Conservation (phyloP, 176 grass and related monocot genomes). For the Avena sativa region DNA sequence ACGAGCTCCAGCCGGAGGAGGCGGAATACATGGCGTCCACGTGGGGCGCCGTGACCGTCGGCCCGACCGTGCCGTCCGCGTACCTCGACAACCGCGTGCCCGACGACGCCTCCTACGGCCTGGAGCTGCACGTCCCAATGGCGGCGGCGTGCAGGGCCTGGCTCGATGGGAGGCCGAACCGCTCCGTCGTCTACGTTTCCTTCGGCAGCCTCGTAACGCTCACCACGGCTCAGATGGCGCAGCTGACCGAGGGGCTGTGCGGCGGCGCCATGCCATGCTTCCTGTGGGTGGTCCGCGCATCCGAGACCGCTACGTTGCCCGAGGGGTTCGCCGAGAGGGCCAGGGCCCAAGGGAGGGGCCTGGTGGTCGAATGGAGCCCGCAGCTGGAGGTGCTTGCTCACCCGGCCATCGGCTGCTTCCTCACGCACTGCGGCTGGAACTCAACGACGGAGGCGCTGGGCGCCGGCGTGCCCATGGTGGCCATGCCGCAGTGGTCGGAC, state of each 20-base stretch:
- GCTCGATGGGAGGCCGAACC: neutral
- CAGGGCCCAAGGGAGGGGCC: neutral
- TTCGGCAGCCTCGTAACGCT: neutral
- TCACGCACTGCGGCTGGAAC: slow-evolving; percentile 94
- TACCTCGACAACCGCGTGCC: slow-evolving; percentile 41
- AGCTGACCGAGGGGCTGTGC: slow-evolving; percentile 42
- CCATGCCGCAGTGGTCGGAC: too few species aligned
- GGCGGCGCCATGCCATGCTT: slow-evolving; percentile 27
- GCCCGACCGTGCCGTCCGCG: slow-evolving; percentile 37
- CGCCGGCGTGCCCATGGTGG: too few species aligned
- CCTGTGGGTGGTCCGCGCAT: slow-evolving; percentile 55
- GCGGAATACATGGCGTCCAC: slow-evolving; percentile 14
- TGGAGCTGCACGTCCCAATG: slow-evolving; percentile 39
- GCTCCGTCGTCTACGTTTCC: neutral
- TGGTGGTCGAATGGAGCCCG: slow-evolving; percentile 56
- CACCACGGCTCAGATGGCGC: neutral
- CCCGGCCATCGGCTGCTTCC: slow-evolving; percentile 68
- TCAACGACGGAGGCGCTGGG: slow-evolving; percentile 44
- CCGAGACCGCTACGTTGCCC: slow-evolving; percentile 40
- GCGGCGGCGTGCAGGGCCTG: neutral
- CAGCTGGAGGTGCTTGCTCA: slow-evolving; percentile 74
- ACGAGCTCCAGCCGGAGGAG: slow-evolving; percentile 31
- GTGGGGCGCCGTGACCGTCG: slow-evolving; percentile 32
- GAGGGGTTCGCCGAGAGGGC: slow-evolving; percentile 30
- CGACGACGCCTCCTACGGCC: slow-evolving; percentile 54